phyloP scores from a whole-genome alignment of 129 eudicot species.

The Ambrosia artemisiifolia region DNA sequence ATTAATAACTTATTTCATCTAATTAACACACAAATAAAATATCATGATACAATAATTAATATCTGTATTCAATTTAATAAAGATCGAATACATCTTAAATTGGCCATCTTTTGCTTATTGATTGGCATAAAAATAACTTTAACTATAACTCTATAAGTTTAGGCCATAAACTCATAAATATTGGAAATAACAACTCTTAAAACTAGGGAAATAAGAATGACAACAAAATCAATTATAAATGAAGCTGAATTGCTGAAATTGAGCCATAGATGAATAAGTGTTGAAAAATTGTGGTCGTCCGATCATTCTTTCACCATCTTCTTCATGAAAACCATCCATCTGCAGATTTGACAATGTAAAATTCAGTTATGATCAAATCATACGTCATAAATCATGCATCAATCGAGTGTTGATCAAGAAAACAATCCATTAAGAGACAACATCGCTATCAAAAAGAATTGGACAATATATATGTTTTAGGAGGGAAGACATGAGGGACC shows the following conservation, averaged over 20 bases:
- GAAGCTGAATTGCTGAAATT: conserved; percentile 26
- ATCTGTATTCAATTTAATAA: neutral
- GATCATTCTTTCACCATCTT: conserved; percentile 31
- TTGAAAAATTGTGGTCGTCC: conserved; percentile 35
- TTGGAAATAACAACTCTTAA: conserved; percentile 4
- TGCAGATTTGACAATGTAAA: conserved; percentile 22
- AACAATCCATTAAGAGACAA: neutral
- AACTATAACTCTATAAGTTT: neutral
- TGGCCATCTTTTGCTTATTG: conserved; percentile 16
- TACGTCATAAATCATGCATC: neutral
- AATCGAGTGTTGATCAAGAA: neutral
- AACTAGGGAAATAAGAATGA: neutral
- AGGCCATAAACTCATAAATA: neutral
- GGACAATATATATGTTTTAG: conserved; percentile 2
- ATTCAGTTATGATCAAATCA: neutral
- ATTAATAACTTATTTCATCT: conserved; percentile 1
- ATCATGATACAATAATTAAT: neutral
- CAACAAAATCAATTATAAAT: conserved; percentile 16
- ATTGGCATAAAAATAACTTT: neutral
- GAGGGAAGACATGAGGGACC: conserved; percentile 8
- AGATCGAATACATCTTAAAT: neutral
- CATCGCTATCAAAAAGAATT: conserved; percentile 5
- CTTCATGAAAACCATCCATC: conserved; percentile 62
- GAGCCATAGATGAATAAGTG: conserved; percentile 18
- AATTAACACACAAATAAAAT: neutral